Evolutionary conservation across 345 rosid genomes (phyloP).

Genomic region (Physaria fendleri): DNA sequence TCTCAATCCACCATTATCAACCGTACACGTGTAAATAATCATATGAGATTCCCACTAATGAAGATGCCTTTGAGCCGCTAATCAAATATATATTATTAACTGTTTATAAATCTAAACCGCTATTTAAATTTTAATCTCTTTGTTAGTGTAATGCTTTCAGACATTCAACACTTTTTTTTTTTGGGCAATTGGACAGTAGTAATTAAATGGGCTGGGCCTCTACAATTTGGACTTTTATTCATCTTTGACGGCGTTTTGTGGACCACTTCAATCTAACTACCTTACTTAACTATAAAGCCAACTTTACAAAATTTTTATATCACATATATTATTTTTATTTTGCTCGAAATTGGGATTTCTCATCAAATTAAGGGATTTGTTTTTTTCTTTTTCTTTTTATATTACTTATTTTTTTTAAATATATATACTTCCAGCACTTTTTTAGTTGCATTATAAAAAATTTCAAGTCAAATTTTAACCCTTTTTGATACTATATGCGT

Average conservation of each 20-base stretch:
- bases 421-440: neutral
- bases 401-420: neutral
- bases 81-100: no score
- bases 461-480: neutral
- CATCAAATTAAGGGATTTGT: conserved; percentile 12
- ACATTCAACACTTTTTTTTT: neutral
- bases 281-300: neutral
- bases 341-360: neutral
- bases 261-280: conserved; percentile 3
- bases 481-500: neutral
- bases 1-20: neutral
- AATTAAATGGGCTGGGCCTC: conserved; percentile 18
- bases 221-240: conserved; percentile 1
- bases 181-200: neutral
- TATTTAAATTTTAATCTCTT: neutral
- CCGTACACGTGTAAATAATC: conserved; percentile 11
- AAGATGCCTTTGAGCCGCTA: neutral
- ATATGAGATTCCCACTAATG: neutral
- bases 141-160: neutral
- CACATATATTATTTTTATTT: neutral
- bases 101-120: neutral
- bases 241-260: conserved; percentile 23
- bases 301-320: neutral
- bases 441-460: neutral
- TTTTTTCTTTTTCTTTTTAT: neutral